Evolutionary conservation across 805 yeast genomes (phyloP).

Genomic region (Zygoascus tannicola): DNA sequence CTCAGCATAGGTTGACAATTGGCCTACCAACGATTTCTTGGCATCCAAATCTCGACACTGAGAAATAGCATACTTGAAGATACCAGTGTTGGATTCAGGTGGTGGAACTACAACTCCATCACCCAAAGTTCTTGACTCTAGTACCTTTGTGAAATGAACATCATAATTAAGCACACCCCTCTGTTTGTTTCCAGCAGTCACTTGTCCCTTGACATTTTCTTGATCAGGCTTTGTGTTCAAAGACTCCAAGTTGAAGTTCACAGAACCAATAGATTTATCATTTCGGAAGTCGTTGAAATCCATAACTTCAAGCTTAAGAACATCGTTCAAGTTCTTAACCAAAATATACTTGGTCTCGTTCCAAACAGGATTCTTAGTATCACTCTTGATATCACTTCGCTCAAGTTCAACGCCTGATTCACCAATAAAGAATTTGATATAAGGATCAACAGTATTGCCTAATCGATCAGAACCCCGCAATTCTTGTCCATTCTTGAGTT

Average conservation of each 20-base stretch:
- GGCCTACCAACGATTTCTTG: slow-evolving; percentile 35
- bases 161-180: slow-evolving; percentile 70
- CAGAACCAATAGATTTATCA: slow-evolving; percentile 72
- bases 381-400: slow-evolving; percentile 56
- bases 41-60: slow-evolving; percentile 50
- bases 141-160: slow-evolving; percentile 66
- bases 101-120: slow-evolving; percentile 82
- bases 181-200: slow-evolving; percentile 73
- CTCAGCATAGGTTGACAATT: slow-evolving; percentile 60
- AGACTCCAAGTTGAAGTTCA: slow-evolving; percentile 62
- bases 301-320: slow-evolving; percentile 57
- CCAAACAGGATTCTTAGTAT: slow-evolving; percentile 72
- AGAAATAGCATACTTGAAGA: slow-evolving; percentile 55
- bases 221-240: slow-evolving; percentile 41
- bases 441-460: slow-evolving; percentile 86
- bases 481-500: slow-evolving; percentile 54
- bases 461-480: slow-evolving; percentile 59
- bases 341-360: slow-evolving; percentile 67
- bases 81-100: slow-evolving; percentile 92
- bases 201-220: slow-evolving; percentile 42
- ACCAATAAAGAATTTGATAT: slow-evolving; percentile 59
- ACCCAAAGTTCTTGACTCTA: slow-evolving; percentile 41
- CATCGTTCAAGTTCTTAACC: slow-evolving; percentile 69
- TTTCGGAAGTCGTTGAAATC: slow-evolving; percentile 73
- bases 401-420: slow-evolving; percentile 44